phyloP scores from a whole-genome alignment of 2,329 filamentous ascomycete genomes.

The Paracamarosporium sp. region DNA sequence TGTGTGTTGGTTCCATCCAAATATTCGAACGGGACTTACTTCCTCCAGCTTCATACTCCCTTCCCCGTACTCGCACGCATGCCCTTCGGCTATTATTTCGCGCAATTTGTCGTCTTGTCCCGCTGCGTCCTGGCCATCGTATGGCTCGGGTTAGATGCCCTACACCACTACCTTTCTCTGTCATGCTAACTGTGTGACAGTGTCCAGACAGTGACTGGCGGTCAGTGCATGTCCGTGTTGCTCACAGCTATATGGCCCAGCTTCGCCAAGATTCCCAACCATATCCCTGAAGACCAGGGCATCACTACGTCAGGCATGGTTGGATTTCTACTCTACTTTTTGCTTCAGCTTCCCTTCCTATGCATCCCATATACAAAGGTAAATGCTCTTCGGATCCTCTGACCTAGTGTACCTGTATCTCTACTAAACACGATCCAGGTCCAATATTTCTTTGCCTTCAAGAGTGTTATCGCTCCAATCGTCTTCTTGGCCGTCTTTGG shows the following conservation, averaged over 20 bases:
- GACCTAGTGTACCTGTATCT: background rate
- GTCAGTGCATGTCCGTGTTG: constrained; percentile 31
- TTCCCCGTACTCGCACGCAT: constrained; percentile 31
- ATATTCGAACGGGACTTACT: constrained; percentile 6
- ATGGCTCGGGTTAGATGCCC: constrained; percentile 37
- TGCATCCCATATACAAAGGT: constrained; percentile 31
- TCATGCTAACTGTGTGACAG: constrained; percentile 16
- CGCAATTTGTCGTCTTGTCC: constrained; percentile 37
- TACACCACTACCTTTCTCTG: background rate
- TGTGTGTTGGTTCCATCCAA: constrained; percentile 12
- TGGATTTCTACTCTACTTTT: constrained; percentile 32
- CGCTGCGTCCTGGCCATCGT: constrained; percentile 44
- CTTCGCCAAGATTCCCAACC: constrained; percentile 29
- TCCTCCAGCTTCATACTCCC: constrained; percentile 27
- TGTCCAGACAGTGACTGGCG: constrained; percentile 31
- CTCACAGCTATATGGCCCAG: constrained; percentile 34
- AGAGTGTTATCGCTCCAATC: constrained; percentile 33
- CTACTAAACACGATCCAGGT: constrained; percentile 4
- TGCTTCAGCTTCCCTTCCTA: constrained; percentile 33
- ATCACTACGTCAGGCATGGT: constrained; percentile 27
- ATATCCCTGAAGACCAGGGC: constrained; percentile 23
- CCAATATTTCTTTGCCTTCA: constrained; percentile 34
- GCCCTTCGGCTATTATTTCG: constrained; percentile 35
- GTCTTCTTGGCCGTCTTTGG: constrained; percentile 35
- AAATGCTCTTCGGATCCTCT: background rate